Evolutionary conservation across 371 early-diverging fungal genomes (phyloP).

Genomic region (Encephalitozoon romaleae): DNA sequence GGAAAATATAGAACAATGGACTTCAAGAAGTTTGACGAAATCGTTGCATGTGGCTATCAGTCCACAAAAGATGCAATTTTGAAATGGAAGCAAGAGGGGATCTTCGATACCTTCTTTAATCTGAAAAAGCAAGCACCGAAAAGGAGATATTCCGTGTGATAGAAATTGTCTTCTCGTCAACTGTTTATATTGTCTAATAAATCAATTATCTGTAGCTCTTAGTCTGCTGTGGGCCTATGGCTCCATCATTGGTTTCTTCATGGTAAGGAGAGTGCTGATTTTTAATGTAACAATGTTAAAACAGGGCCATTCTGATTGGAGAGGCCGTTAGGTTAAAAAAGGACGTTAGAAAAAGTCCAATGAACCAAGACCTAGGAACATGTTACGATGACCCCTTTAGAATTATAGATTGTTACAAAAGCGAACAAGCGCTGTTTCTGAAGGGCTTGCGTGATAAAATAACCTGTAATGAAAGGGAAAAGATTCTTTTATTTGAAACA

Average conservation of each 20-base stretch:
- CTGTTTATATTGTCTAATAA: neutral
- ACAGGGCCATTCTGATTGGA: neutral
- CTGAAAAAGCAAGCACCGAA: neutral
- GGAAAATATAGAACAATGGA: constrained; percentile 76
- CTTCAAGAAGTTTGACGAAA: constrained; percentile 80
- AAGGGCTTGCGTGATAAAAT: constrained; percentile 1
- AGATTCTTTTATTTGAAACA: neutral
- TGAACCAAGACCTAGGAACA: neutral
- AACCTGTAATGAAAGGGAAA: constrained; percentile 9
- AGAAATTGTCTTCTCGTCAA: neutral
- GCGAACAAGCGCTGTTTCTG: neutral
- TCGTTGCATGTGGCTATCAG: constrained; percentile 77
- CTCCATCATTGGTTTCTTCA: neutral
- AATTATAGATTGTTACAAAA: neutral
- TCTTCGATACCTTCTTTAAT: constrained; percentile 25
- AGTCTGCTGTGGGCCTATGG: neutral
- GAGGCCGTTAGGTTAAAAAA: neutral
- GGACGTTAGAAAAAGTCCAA: neutral
- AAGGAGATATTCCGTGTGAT: constrained; percentile 24
- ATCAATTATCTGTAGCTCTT: neutral
- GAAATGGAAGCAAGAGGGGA: constrained; percentile 73
- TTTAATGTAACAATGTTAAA: neutral
- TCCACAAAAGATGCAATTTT: constrained; percentile 71
- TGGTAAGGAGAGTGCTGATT: neutral
- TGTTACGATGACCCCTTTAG: neutral